Evolutionary conservation across 768 basidiomycete genomes (phyloP), one percentile per base, ranked within the genome.

Genomic region (Daedalea quercina): DNA sequence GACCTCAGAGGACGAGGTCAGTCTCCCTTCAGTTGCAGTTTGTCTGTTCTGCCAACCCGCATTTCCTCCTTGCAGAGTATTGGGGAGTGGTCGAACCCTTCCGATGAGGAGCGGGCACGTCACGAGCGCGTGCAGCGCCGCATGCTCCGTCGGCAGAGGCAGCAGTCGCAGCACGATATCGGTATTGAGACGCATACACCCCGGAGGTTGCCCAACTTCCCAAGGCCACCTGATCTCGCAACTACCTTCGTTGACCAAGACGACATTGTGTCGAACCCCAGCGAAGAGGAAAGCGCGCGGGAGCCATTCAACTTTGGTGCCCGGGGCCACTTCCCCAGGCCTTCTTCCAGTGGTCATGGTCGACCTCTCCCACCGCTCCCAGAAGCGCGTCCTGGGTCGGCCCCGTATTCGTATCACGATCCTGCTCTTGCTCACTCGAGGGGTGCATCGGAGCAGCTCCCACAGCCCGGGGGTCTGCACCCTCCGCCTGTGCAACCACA

Each of bases 1-100:
- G 50, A 70, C 70, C 34, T 83, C 84, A 24, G 85, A 87, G 34
- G 84, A 87, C 58, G 84, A 87, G 73, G 89, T 89, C 59, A 50
- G 75, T 63, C 48, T 57, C 28, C 12, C n/a, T 15, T 52, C 50
- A 23, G 52, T 44, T 50, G 42, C 28, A 35, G 46, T 50, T 50
- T 45, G 34, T 35, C 22, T 48, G 33, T 12, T 40, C 45, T 55
- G 19, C 41, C 26, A 57, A 53, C 41, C 46, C 56, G 50, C 52
- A 25, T 55, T 47, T 37, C 60, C 47, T 47, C 54, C 25, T 56
- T 68, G 58, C 72, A 89, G 84, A 90, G 87, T 59, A 84, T 90
- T 46, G 89, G 88, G 24, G 90, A 93, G 70, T 93, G 80, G 79
- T 93, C 90, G 22, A 93, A 93, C 62, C 90, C 90, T 17, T 93